Evolutionary conservation across 2,329 filamentous ascomycete species (phyloP).

Genomic region (Cryphonectria carpinicola): DNA sequence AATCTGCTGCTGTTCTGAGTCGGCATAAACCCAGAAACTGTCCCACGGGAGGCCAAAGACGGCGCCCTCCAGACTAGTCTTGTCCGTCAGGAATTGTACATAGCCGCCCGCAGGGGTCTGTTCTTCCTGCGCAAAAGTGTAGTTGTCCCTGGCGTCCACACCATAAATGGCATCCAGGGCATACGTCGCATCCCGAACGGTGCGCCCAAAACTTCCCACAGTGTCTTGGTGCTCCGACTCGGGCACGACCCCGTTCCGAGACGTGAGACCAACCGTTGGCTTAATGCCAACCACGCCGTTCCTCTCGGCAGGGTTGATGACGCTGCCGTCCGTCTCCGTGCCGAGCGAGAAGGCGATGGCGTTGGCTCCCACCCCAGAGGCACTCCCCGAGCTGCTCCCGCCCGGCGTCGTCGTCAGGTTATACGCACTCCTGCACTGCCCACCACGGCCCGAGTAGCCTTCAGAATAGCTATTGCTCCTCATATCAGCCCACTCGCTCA

Average conservation of each 20-base stretch:
- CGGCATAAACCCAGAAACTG: slow-evolving; percentile 69
- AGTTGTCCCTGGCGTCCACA: slow-evolving; percentile 65
- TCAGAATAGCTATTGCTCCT: slow-evolving; percentile 68
- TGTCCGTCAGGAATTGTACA: slow-evolving; percentile 57
- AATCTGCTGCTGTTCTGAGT: slow-evolving; percentile 56
- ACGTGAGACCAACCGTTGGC: slow-evolving; percentile 67
- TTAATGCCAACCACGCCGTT: slow-evolving; percentile 66
- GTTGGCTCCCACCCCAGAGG: slow-evolving; percentile 64
- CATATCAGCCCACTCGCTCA: slow-evolving; percentile 79
- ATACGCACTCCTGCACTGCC: slow-evolving; percentile 68
- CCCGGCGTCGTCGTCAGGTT: slow-evolving; percentile 71
- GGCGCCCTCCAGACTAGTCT: slow-evolving; percentile 59
- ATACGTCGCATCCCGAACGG: slow-evolving; percentile 69
- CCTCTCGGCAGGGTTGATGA: slow-evolving; percentile 64
- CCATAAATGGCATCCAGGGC: slow-evolving; percentile 72
- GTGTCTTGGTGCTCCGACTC: slow-evolving; percentile 70
- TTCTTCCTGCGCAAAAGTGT: slow-evolving; percentile 61
- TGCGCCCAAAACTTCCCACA: slow-evolving; percentile 69
- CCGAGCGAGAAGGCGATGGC: slow-evolving; percentile 63
- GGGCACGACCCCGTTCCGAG: slow-evolving; percentile 65
- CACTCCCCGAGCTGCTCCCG: slow-evolving; percentile 70
- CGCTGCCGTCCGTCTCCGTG: slow-evolving; percentile 73
- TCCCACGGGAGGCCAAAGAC: slow-evolving; percentile 74
- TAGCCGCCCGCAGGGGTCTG: slow-evolving; percentile 62
- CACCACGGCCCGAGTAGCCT: slow-evolving; percentile 64